These are phyloP conservation scores for Bruguiera sexangula DNA, from an alignment of 345 rosid species.

Conservation along the genomic window DNA sequence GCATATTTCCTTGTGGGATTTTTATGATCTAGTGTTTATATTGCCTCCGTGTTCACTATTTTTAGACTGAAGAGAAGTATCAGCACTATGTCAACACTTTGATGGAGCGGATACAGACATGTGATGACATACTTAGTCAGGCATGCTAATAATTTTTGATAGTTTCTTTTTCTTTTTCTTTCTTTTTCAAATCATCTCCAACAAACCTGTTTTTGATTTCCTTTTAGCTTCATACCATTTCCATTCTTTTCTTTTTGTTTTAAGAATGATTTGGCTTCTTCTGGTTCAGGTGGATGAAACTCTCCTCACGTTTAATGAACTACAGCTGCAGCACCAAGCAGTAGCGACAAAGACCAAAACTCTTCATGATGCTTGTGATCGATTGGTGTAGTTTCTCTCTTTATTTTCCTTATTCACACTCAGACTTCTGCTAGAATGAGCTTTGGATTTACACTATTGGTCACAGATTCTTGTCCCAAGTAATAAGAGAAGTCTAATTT, in stretches of 20 bases:
- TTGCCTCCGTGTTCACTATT: constrained; percentile 16
- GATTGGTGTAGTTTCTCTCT: constrained; percentile 53
- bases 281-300: constrained; percentile 81
- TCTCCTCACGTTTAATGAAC: constrained; percentile 69
- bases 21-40: constrained; percentile 12
- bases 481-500: too few relatives aligned
- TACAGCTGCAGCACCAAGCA: constrained; percentile 87
- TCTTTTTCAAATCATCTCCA: constrained; percentile 1
- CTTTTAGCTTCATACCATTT: neutral
- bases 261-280: constrained; percentile 1
- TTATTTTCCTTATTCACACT: constrained; percentile 10
- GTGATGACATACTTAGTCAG: constrained; percentile 83
- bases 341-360: constrained; percentile 98
- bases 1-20: constrained; percentile 5
- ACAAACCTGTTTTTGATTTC: constrained; percentile 1
- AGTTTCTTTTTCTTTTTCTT: constrained; percentile 5
- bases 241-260: neutral
- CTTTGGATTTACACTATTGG: neutral
- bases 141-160: constrained; percentile 34
- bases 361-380: constrained; percentile 96
- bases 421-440: neutral
- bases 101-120: constrained; percentile 78
- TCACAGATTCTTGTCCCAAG: neutral
- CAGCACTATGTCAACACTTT: constrained; percentile 78
- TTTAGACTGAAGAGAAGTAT: constrained; percentile 91